phyloP scores from a whole-genome alignment of 2,329 filamentous ascomycete species.

The Aspergillus aculeatinus region DNA sequence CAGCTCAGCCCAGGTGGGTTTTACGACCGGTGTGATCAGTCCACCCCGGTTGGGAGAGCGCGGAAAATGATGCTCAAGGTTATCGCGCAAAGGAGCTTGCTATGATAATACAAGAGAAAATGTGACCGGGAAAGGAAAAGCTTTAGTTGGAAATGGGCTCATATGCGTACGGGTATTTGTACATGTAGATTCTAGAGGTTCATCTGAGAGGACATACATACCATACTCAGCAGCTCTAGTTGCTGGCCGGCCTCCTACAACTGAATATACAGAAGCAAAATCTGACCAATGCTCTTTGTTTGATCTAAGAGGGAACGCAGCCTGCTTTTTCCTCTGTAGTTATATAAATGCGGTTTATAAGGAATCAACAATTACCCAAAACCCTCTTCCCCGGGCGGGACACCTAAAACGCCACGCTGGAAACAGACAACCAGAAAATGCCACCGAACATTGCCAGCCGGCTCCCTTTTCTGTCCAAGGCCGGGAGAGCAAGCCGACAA shows the following conservation, averaged over 20 bases:
- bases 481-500: neutral
- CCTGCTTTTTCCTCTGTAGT: neutral
- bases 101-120: conserved; percentile 10
- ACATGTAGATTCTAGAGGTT: no score
- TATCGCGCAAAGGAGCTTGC: conserved; percentile 42
- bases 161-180: no score
- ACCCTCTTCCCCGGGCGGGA: neutral
- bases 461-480: neutral
- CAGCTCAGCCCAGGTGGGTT: neutral
- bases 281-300: neutral
- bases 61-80: conserved; percentile 55
- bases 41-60: conserved; percentile 34
- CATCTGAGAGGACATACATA: no score
- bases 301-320: neutral
- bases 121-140: neutral
- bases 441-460: neutral
- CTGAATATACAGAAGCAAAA: neutral
- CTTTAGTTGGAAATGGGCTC: no score
- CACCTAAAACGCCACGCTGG: conserved; percentile 23
- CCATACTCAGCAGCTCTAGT: no score
- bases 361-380: neutral
- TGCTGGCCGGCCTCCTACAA: no score
- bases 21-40: neutral
- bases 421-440: conserved; percentile 2
- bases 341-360: neutral